phyloP scores from a whole-genome alignment of 345 rosid genomes.

The Noccaea bulbosa region DNA sequence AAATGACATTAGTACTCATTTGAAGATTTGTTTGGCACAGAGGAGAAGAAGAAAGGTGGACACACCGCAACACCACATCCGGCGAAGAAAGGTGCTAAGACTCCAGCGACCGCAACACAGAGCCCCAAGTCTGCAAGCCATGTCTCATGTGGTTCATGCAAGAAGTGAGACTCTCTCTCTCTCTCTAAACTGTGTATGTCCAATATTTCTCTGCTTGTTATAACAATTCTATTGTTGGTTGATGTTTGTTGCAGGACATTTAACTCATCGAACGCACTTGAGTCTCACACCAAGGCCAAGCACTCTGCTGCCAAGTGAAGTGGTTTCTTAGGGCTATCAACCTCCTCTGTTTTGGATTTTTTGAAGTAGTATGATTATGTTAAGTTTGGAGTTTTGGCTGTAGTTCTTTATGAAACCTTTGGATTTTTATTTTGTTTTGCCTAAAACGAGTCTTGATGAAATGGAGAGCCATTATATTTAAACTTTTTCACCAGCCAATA shows the following conservation, averaged over 20 bases:
- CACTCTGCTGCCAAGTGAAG: conserved; percentile 41
- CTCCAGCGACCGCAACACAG: conserved; percentile 37
- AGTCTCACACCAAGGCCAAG: conserved; percentile 44
- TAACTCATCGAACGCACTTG: conserved; percentile 35
- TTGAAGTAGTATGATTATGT: background rate
- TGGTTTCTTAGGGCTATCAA: conserved; percentile 14
- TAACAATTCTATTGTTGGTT: background rate
- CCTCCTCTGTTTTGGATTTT: conserved; percentile 15
- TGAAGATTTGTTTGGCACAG: conserved; percentile 43
- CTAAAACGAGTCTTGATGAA: background rate
- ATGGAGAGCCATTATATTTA: background rate
- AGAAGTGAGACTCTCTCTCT: conserved; percentile 51
- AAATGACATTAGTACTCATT: background rate
- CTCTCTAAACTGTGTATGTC: background rate
- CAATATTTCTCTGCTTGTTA: background rate
- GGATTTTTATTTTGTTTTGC: background rate
- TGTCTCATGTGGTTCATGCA: conserved; percentile 70
- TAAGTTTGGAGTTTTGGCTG: background rate
- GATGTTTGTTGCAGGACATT: conserved; percentile 29
- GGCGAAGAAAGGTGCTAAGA: conserved; percentile 58
- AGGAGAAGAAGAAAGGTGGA: conserved; percentile 68
- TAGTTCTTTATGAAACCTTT: conserved; percentile 24
- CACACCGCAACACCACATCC: conserved; percentile 87
- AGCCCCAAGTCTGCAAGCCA: conserved; percentile 72
- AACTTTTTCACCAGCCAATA: no score